Evolutionary conservation across 2,329 filamentous ascomycete genomes (phyloP).

Genomic region (Penicillium sp.): DNA sequence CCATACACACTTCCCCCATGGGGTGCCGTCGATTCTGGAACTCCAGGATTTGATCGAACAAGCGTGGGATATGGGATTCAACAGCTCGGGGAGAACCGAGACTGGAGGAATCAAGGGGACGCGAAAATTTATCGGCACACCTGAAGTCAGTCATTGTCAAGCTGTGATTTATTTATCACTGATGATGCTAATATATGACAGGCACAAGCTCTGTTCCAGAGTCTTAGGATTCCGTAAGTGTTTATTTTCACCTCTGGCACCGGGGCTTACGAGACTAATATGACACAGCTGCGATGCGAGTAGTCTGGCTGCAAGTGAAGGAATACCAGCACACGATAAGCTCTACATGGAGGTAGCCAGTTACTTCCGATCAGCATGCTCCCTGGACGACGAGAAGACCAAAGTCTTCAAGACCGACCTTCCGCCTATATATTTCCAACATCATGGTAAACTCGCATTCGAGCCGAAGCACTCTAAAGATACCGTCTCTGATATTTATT

Average conservation of each 20-base stretch:
- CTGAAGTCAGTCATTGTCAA: conserved; percentile 63
- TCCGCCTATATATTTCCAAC: conserved; percentile 88
- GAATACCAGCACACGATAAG: conserved; percentile 54
- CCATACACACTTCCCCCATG: conserved; percentile 61
- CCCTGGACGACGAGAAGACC: conserved; percentile 50
- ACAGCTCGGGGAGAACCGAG: conserved; percentile 71
- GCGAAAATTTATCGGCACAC: conserved; percentile 92
- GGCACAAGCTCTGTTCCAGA: conserved; percentile 77
- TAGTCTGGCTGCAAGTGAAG: conserved; percentile 56
- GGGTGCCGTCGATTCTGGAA: conserved; percentile 74
- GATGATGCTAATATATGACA: conserved; percentile 39
- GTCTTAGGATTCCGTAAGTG: conserved; percentile 67
- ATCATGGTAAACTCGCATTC: conserved; percentile 59
- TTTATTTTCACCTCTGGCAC: neutral
- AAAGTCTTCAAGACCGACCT: conserved; percentile 73
- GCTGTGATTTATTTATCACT: neutral
- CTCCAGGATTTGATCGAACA: conserved; percentile 85
- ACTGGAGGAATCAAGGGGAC: conserved; percentile 88
- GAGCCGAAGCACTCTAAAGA: no score
- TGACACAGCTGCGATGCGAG: conserved; percentile 61
- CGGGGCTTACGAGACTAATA: neutral
- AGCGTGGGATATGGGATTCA: conserved; percentile 87
- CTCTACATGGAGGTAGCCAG: conserved; percentile 70
- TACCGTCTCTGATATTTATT: neutral
- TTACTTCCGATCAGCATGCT: conserved; percentile 69